Percentiles rank a stretch among this genome's conserved stretches.
phyloP scores from a whole-genome alignment of 2,329 filamentous ascomycete genomes.

The Cercospora zeina region DNA sequence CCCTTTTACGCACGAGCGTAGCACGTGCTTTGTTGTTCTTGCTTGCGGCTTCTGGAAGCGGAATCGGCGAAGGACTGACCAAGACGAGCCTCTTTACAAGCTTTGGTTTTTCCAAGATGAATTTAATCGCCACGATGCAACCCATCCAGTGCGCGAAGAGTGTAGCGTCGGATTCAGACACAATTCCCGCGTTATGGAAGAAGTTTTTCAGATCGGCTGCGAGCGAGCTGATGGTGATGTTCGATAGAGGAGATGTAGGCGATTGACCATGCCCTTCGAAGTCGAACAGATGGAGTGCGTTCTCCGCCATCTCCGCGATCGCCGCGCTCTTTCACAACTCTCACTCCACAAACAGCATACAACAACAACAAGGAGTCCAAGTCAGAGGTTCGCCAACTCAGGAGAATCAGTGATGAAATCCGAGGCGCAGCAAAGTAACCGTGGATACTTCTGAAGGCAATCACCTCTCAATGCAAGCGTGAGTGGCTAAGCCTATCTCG shows the following conservation, averaged over 20 bases:
- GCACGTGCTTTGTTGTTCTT: slow-evolving; percentile 43
- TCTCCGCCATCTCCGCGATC: slow-evolving; percentile 2
- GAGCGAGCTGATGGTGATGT: slow-evolving; percentile 48
- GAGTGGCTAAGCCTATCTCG: too few species aligned
- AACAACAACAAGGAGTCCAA: too few species aligned
- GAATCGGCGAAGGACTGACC: slow-evolving; percentile 51
- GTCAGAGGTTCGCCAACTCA: too few species aligned
- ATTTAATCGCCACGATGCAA: slow-evolving; percentile 50
- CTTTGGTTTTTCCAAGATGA: slow-evolving; percentile 45
- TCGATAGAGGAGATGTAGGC: slow-evolving; percentile 51
- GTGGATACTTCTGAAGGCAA: too few species aligned
- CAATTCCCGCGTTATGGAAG: slow-evolving; percentile 41
- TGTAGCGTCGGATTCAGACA: slow-evolving; percentile 37
- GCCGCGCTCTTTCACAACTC: neutral
- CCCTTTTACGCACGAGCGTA: slow-evolving; percentile 45
- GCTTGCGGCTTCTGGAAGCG: slow-evolving; percentile 44
- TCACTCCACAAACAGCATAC: neutral
- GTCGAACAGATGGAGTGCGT: slow-evolving; percentile 47
- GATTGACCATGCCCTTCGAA: slow-evolving; percentile 59
- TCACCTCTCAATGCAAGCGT: too few species aligned
- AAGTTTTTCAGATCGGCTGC: slow-evolving; percentile 44
- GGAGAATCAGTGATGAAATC: too few species aligned
- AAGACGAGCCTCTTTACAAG: slow-evolving; percentile 51
- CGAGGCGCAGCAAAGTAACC: too few species aligned
- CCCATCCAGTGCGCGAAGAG: slow-evolving; percentile 57